Evolutionary conservation across 192 early-diverging fungal species (phyloP).

Genomic region (Gigaspora rosea): DNA sequence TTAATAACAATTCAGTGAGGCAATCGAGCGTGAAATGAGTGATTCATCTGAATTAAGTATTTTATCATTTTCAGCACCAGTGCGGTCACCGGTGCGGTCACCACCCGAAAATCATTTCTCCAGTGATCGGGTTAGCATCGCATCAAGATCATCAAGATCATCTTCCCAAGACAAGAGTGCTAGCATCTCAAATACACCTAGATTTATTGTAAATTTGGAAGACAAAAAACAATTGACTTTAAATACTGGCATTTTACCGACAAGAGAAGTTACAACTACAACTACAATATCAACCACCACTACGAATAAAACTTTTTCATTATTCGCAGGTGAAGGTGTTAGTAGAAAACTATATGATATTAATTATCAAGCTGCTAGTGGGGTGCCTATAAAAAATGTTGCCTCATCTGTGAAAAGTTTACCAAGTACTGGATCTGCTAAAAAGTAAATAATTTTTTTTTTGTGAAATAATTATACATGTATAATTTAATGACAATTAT

Average conservation of each 20-base stretch:
- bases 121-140: not conserved
- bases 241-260: not conserved
- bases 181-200: too few species aligned
- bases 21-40: not conserved
- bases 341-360: slow-evolving; percentile 20
- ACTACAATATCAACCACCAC: not conserved
- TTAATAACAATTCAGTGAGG: too few species aligned
- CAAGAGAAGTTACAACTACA: not conserved
- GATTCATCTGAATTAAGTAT: not conserved
- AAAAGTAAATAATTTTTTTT: not conserved
- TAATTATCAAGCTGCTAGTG: not conserved
- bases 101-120: not conserved
- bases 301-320: slow-evolving; percentile 12
- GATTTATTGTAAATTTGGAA: not conserved
- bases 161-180: not conserved
- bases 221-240: slow-evolving; percentile 14
- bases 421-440: not conserved
- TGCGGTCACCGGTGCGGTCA: not conserved
- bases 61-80: not conserved
- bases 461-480: not conserved
- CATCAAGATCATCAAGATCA: not conserved
- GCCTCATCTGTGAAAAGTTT: not conserved
- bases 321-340: slow-evolving; percentile 2
- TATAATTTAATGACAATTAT: slow-evolving; percentile 1
- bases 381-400: not conserved